Evolutionary conservation across 768 basidiomycete species (phyloP).

Genomic region (Suillus cothurnatus): DNA sequence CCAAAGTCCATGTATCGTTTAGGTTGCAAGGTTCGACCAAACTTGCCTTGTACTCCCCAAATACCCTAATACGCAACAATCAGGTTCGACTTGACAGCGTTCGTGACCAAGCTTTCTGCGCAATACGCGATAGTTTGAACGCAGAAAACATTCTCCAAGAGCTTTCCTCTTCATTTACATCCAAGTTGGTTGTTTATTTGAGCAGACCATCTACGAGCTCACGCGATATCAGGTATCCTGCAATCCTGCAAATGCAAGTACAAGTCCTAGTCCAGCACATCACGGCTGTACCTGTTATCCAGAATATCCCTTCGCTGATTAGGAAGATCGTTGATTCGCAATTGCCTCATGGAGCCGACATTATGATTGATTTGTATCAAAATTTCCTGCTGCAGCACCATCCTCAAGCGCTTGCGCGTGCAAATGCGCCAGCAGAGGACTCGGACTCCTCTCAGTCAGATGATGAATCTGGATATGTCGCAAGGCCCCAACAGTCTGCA

Average conservation of each 20-base stretch:
- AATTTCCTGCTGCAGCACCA: slow-evolving; percentile 17
- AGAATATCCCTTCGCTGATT: slow-evolving; percentile 16
- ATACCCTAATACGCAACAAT: not conserved
- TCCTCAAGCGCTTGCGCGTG: not conserved
- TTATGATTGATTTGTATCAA: slow-evolving; percentile 23
- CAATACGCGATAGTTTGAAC: slow-evolving; percentile 20
- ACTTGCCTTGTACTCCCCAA: not conserved
- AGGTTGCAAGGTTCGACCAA: slow-evolving; percentile 36
- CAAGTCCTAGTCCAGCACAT: slow-evolving; percentile 22
- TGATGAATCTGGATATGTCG: too few species aligned
- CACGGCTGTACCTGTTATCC: slow-evolving; percentile 16
- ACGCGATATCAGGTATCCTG: slow-evolving; percentile 8
- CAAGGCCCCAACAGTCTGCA: too few species aligned
- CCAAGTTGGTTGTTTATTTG: slow-evolving; percentile 15
- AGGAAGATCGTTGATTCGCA: slow-evolving; percentile 19
- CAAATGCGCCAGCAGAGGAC: not conserved
- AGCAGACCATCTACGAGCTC: not conserved
- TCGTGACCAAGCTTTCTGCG: slow-evolving; percentile 19
- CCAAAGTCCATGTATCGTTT: slow-evolving; percentile 49
- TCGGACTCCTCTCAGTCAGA: too few species aligned
- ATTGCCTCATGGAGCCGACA: slow-evolving; percentile 24
- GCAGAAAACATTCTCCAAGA: slow-evolving; percentile 28
- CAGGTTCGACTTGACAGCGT: slow-evolving; percentile 26
- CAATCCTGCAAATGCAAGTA: slow-evolving; percentile 27
- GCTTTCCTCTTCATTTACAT: slow-evolving; percentile 20